Percentiles rank a stretch among this genome's conserved stretches.
Evolutionary conservation across 139 green algal genomes (phyloP).

Genomic region (Protoeuglena noctilucae): DNA sequence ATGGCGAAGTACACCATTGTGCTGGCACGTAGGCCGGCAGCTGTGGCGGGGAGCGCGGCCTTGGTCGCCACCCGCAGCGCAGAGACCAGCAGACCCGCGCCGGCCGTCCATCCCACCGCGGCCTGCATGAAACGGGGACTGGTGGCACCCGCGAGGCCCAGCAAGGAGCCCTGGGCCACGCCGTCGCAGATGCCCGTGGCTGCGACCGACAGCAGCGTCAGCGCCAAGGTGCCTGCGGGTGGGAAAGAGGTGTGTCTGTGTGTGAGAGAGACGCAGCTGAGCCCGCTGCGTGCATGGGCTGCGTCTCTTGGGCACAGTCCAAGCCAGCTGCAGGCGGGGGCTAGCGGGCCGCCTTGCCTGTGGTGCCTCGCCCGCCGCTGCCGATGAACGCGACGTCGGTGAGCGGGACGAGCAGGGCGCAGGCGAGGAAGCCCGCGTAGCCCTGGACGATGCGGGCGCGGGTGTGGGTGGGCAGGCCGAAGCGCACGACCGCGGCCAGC

Average conservation of each 20-base stretch:
- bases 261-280: neutral
- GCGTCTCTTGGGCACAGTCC: too few relatives aligned
- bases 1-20: conserved; percentile 27
- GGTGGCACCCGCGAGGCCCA: conserved; percentile 16
- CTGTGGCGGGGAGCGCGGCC: conserved; percentile 5
- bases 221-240: neutral
- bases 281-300: neutral
- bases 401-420: conserved; percentile 13
- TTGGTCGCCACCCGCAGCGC: conserved; percentile 10
- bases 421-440: conserved; percentile 16
- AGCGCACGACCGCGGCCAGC: neutral
- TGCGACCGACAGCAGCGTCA: conserved; percentile 5
- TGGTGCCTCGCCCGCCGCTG: conserved; percentile 1
- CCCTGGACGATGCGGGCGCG: neutral
- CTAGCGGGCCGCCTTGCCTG: neutral
- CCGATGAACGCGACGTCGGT: conserved; percentile 7
- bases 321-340: neutral
- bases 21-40: conserved; percentile 11
- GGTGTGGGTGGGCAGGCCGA: conserved; percentile 3
- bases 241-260: too few relatives aligned
- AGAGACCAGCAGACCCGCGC: conserved; percentile 6
- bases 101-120: conserved; percentile 14
- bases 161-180: conserved; percentile 17
- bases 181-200: conserved; percentile 12
- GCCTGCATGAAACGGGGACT: conserved; percentile 27